Base-by-base conservation (phyloP, 164 flowering plant species). In the Liquidambar formosana region DNA sequence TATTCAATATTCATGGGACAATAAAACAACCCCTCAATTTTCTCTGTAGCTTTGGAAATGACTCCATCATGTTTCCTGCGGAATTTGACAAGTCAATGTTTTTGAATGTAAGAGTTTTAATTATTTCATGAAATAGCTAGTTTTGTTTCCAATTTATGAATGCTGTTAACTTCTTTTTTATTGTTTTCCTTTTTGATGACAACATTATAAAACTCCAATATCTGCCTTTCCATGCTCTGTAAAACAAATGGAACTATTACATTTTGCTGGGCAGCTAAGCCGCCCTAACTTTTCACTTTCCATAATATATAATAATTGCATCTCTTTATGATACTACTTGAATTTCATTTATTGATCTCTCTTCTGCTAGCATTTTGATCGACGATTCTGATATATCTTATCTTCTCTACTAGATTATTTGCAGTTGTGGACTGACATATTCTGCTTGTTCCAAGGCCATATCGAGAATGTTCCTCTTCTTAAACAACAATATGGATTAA, bases 391-490 rank as follows among this genome's bases (percentile, higher is more conserved):
- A 13, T 21, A 11, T 54, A 54, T 54, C 23, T 45, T 18, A 8
- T 72, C 14, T 48, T 44, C 9, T 63, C 15, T 71, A 67, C 43
- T 73, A 95, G 99, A 71, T 69, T 96, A 69, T 91, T 96, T 80
- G 96, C 89, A 4, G 92, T 83, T 25, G 89, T 90, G 82, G 99
- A 93, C 41, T n/a, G 90, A 87, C 78, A 90, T 95, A 57, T 93
- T 91, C 85, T 95, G 99, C 85, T 67, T 93, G 81, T 95, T 95
- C 58, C 87, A 89, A 78, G 99, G 99, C 69, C 97, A 91, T 77
- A 80, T 95, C 22, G 94, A 95, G 72, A 93, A 93, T 73, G 80
- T 95, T 72, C 85, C 96, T 59, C 67, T 69, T 54, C 86, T 95
- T n/a, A 95, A 93, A 78, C 96, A 93, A 75, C 96, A 93, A 69